A percentile compares a stretch with the other conserved stretches of the same genome.
Evolutionary conservation across 176 grass and related monocot genomes (phyloP).

Genomic region (Aegilops bicornis): DNA sequence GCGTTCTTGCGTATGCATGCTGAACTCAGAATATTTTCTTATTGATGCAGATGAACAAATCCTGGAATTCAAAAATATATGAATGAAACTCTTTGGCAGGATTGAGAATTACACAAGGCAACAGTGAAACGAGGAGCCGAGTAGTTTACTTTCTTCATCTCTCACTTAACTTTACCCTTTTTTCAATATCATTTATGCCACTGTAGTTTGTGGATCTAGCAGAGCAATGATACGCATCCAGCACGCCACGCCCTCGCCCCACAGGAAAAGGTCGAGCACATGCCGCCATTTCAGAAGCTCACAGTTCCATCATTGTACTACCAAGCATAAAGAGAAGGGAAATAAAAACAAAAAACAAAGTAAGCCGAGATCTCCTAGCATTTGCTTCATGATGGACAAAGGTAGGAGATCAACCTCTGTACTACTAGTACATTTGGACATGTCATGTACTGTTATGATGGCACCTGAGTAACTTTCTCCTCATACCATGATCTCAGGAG

Average conservation of each 20-base stretch:
- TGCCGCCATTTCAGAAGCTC: constrained; percentile 5
- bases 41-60: not conserved
- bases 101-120: not conserved
- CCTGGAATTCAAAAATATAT: not conserved
- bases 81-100: not conserved
- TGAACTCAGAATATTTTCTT: not conserved
- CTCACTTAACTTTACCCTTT: not conserved
- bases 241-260: not conserved
- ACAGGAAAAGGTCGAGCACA: constrained; percentile 12
- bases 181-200: not conserved
- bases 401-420: not conserved
- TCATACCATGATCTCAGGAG: not conserved
- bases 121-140: not conserved
- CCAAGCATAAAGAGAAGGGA: no score
- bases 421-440: not conserved
- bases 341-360: not conserved
- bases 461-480: not conserved
- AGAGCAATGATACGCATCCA: not conserved
- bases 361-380: not conserved
- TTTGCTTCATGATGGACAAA: not conserved
- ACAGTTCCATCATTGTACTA: constrained; percentile 14
- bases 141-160: not conserved
- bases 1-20: no score
- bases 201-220: not conserved
- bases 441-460: constrained; percentile 8